Conservation (phyloP, 2,329 filamentous ascomycete genomes). For the Xylaria polymorpha region DNA sequence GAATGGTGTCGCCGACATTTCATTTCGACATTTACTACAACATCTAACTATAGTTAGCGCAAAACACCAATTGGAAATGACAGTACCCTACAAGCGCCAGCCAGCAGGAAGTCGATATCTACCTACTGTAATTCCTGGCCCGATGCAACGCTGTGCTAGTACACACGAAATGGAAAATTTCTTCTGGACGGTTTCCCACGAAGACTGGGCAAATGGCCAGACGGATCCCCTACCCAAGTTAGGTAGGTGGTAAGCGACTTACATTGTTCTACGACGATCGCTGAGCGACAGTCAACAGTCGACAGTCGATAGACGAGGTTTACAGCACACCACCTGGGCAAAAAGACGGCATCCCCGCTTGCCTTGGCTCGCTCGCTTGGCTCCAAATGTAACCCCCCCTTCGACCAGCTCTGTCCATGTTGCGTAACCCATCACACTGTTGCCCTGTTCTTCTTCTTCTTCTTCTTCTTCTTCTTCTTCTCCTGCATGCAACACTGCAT, state of each 20-base stretch:
- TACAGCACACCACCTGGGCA: not conserved
- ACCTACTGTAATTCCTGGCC: not conserved
- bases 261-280: slow-evolving; percentile 9
- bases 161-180: not conserved
- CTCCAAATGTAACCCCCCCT: slow-evolving; percentile 6
- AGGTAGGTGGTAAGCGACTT: slow-evolving; percentile 10
- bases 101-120: not conserved
- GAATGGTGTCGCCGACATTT: too few relatives aligned
- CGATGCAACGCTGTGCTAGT: slow-evolving; percentile 23
- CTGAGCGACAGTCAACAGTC: slow-evolving; percentile 25
- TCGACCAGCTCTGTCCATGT: not conserved
- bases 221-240: slow-evolving; percentile 11
- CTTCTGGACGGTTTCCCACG: not conserved
- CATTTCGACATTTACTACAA: too few relatives aligned
- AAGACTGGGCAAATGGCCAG: not conserved
- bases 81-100: slow-evolving; percentile 13
- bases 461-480: too few relatives aligned
- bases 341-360: not conserved
- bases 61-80: too few relatives aligned
- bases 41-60: too few relatives aligned
- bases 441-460: not conserved
- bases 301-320: not conserved
- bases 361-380: slow-evolving; percentile 16
- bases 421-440: not conserved
- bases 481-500: slow-evolving; percentile 3